These are phyloP conservation scores for Phellopilus nigrolimitatus DNA, from an alignment of 1,284 basidiomycete genomes.

Conservation along the genomic window DNA sequence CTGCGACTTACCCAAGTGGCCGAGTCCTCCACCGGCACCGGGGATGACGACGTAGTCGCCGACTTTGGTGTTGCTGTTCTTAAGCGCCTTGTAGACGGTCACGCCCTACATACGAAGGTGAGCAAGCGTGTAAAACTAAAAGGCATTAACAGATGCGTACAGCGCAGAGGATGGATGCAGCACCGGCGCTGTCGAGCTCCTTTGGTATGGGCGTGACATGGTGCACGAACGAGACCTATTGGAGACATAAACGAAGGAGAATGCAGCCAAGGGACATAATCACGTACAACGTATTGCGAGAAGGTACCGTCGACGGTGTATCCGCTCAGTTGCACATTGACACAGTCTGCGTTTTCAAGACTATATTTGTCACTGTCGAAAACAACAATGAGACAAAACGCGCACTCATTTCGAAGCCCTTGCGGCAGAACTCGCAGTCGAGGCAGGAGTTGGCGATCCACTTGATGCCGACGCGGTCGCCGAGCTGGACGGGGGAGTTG, in stretches of 20 bases:
- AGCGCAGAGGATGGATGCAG: constrained; percentile 66
- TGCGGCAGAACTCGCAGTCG: constrained; percentile 58
- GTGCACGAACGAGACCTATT: constrained; percentile 50
- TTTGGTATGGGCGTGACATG: constrained; percentile 68
- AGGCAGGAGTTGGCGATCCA: constrained; percentile 62
- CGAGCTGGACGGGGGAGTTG: constrained; percentile 39
- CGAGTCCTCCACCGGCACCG: constrained; percentile 61
- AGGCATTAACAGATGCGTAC: constrained; percentile 29
- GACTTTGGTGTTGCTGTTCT: constrained; percentile 44
- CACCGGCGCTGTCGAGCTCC: constrained; percentile 49
- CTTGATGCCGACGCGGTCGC: constrained; percentile 73
- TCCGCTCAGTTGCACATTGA: constrained; percentile 43
- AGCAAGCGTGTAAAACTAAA: background rate
- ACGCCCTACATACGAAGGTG: constrained; percentile 40
- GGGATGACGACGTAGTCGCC: constrained; percentile 69
- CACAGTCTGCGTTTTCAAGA: constrained; percentile 38
- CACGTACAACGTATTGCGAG: constrained; percentile 41
- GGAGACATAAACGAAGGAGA: background rate
- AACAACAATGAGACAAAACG: constrained; percentile 22
- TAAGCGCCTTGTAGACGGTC: constrained; percentile 69
- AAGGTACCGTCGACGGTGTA: constrained; percentile 57
- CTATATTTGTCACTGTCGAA: background rate
- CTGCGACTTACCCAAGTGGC: constrained; percentile 45
- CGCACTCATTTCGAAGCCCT: constrained; percentile 48
- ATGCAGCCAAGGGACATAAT: background rate